A percentile compares a stretch with the other conserved stretches of the same genome.
These are phyloP conservation scores for Colletotrichum sp. DNA, from an alignment of 2,329 filamentous ascomycete genomes.

Conservation along the genomic window DNA sequence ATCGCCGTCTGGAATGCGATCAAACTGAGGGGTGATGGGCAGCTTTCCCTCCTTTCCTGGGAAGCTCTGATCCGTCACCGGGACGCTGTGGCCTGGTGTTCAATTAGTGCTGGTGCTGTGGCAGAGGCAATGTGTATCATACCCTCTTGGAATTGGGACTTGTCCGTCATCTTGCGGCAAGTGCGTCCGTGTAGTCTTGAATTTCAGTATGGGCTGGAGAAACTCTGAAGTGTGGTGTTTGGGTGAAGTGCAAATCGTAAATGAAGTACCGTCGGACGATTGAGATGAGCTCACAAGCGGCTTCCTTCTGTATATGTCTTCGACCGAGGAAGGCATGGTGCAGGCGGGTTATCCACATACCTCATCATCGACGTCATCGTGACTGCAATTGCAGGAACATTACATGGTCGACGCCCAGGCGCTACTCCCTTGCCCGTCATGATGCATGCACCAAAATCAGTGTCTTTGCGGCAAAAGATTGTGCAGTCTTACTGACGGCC, in stretches of 20 bases:
- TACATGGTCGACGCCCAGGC: neutral
- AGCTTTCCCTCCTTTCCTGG: conserved; percentile 53
- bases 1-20: conserved; percentile 70
- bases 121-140: neutral
- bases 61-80: conserved; percentile 45
- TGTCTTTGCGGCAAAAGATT: neutral
- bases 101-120: neutral
- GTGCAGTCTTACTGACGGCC: neutral
- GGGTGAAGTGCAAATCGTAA: neutral
- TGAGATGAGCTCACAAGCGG: neutral
- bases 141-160: conserved; percentile 26
- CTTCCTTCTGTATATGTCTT: neutral
- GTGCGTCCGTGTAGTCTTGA: neutral
- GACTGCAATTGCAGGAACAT: conserved; percentile 10
- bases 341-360: conserved; percentile 9
- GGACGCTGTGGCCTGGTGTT: conserved; percentile 39
- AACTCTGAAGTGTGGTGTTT: neutral
- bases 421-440: neutral
- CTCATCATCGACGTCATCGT: conserved; percentile 22
- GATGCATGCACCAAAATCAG: neutral
- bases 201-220: neutral
- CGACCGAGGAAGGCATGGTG: neutral
- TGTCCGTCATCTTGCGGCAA: conserved; percentile 1
- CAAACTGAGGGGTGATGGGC: conserved; percentile 61
- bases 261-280: neutral